These are phyloP conservation scores for Cutaneotrichosporon spelunceum DNA, from an alignment of 1,284 basidiomycete genomes.

Conservation along the genomic window DNA sequence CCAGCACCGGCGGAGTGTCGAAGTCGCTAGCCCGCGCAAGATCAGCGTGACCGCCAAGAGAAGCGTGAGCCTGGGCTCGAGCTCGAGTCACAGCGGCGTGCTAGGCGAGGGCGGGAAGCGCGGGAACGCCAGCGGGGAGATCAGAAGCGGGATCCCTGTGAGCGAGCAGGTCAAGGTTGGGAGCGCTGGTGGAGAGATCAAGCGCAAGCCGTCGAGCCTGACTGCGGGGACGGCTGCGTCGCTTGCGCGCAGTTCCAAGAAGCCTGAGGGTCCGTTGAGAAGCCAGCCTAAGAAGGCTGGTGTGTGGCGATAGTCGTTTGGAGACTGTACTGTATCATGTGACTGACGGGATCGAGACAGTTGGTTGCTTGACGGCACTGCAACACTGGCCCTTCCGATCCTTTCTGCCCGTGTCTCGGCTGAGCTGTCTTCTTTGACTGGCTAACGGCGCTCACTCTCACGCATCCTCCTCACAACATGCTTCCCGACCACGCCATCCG, in stretches of 20 bases:
- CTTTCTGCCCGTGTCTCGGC: too few species aligned
- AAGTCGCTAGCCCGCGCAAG: not conserved
- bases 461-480: too few species aligned
- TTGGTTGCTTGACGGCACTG: too few species aligned
- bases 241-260: conserved; percentile 7
- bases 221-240: conserved; percentile 14
- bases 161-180: not conserved
- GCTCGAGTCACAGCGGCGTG: not conserved
- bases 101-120: conserved; percentile 6
- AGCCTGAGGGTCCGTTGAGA: not conserved
- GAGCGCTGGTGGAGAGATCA: too few species aligned
- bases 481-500: too few species aligned
- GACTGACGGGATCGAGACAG: not conserved
- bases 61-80: not conserved
- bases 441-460: too few species aligned
- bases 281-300: not conserved
- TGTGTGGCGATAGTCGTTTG: not conserved
- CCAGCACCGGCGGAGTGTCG: conserved; percentile 10
- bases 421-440: too few species aligned
- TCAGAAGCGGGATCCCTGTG: not conserved
- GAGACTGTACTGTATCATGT: not conserved
- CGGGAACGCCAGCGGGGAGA: not conserved
- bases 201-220: conserved; percentile 2
- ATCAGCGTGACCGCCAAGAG: not conserved
- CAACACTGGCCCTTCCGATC: too few species aligned